Percentiles rank a stretch among this genome's conserved stretches.
These are phyloP conservation scores for Apostasia ramifera DNA, from an alignment of 106 monocot species.

Conservation along the genomic window DNA sequence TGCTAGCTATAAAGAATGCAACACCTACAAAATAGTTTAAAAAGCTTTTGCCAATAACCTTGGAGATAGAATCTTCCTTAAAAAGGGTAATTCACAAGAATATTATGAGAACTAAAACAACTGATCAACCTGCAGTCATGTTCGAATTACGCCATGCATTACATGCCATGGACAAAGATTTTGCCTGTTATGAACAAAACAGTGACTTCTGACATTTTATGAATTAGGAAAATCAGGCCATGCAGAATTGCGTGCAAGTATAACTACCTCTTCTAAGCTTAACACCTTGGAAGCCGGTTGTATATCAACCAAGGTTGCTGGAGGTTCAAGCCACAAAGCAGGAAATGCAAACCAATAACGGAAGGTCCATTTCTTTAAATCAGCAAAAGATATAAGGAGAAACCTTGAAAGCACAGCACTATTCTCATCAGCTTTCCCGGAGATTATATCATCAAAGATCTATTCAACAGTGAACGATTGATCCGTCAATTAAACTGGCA, in stretches of 20 bases:
- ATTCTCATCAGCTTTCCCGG: conserved; percentile 79
- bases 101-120: not conserved
- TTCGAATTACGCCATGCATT: conserved; percentile 79
- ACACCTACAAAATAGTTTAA: conserved; percentile 33
- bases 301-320: conserved; percentile 50
- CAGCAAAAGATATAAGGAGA: conserved; percentile 85
- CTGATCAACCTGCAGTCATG: conserved; percentile 51
- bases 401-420: conserved; percentile 66
- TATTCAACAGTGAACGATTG: conserved; percentile 16
- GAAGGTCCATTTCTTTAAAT: conserved; percentile 88
- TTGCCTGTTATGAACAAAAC: conserved; percentile 28
- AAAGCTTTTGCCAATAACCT: not conserved
- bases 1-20: conserved; percentile 77
- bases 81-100: not conserved
- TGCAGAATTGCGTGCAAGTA: not conserved
- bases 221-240: not conserved
- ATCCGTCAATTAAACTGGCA: no score
- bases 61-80: not conserved
- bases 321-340: conserved; percentile 79
- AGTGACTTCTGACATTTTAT: conserved; percentile 1
- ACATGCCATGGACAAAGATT: conserved; percentile 51
- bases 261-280: conserved; percentile 55
- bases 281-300: conserved; percentile 53
- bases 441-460: conserved; percentile 72
- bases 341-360: conserved; percentile 92